These are phyloP conservation scores for Pyrrhoderma noxium DNA, from an alignment of 1,284 basidiomycete genomes.

Conservation along the genomic window DNA sequence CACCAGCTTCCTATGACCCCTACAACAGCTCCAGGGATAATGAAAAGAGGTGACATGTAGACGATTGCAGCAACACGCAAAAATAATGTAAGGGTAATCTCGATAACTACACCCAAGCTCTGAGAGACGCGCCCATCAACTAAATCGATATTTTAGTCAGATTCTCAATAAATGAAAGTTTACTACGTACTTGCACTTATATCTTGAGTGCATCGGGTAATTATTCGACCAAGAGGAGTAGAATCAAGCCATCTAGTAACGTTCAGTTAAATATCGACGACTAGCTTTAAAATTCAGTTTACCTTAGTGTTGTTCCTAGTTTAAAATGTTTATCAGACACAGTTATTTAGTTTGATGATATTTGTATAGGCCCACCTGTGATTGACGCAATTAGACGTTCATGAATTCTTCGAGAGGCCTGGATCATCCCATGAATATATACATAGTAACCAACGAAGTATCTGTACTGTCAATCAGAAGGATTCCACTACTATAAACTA, in stretches of 20 bases:
- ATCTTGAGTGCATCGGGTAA: conserved; percentile 54
- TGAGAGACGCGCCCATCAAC: conserved; percentile 30
- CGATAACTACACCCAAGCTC: conserved; percentile 23
- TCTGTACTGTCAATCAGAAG: not conserved
- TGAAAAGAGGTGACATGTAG: conserved; percentile 38
- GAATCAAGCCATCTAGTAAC: conserved; percentile 55
- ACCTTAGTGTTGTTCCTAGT: conserved; percentile 39
- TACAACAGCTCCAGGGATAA: conserved; percentile 35
- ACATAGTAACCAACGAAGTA: conserved; percentile 27
- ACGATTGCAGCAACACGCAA: conserved; percentile 40
- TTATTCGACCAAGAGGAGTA: conserved; percentile 52
- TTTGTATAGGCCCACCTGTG: conserved; percentile 29
- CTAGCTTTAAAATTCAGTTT: conserved; percentile 26
- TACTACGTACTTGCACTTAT: conserved; percentile 34
- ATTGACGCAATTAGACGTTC: conserved; percentile 46
- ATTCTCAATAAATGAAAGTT: conserved; percentile 23
- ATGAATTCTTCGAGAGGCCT: conserved; percentile 54
- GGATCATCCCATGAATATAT: conserved; percentile 35
- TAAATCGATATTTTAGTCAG: conserved; percentile 21
- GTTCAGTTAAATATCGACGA: conserved; percentile 22
- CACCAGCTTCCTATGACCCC: conserved; percentile 39
- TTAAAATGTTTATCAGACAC: not conserved
- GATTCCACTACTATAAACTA: not conserved
- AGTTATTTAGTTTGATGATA: not conserved
- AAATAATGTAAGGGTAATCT: conserved; percentile 29